A percentile compares a stretch with the other conserved stretches of the same genome.
Conservation (phyloP, 441 rosid genomes). For the Eruca vesicaria region DNA sequence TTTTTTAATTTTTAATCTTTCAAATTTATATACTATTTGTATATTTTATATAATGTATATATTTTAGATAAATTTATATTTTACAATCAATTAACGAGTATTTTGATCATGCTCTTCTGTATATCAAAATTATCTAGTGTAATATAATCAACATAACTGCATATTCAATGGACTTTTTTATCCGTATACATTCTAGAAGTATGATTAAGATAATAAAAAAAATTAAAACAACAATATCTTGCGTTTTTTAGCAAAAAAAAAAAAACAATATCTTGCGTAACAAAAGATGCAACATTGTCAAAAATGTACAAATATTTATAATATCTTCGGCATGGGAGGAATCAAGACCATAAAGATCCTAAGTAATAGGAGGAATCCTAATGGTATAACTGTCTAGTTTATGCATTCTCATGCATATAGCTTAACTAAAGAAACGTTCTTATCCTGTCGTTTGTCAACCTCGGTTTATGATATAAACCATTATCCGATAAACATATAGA, state of each 20-base stretch:
- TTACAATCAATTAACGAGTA: neutral
- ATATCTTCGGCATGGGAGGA: slow-evolving; percentile 26
- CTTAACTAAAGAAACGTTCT: slow-evolving; percentile 20
- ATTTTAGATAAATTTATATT: neutral
- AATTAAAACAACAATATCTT: neutral
- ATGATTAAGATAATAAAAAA: slow-evolving; percentile 2
- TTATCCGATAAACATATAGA: slow-evolving; percentile 22
- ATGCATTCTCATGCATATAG: slow-evolving; percentile 15
- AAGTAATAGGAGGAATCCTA: slow-evolving; percentile 28
- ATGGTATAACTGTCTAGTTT: neutral
- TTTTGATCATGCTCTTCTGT: neutral
- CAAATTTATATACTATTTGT: neutral
- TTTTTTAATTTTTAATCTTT: neutral
- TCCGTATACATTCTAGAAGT: slow-evolving; percentile 12
- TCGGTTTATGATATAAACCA: slow-evolving; percentile 15
- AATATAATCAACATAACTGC: neutral
- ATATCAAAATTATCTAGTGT: neutral
- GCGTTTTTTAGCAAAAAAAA: no score
- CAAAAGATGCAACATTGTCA: slow-evolving; percentile 11
- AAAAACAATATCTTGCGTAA: slow-evolving; percentile 22
- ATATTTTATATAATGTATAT: neutral
- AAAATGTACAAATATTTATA: slow-evolving; percentile 12
- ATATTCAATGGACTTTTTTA: neutral
- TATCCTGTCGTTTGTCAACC: slow-evolving; percentile 20
- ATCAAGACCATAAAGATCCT: slow-evolving; percentile 24